Conservation (phyloP, 2,329 filamentous ascomycete genomes). For the Penicillium brevicompactum region DNA sequence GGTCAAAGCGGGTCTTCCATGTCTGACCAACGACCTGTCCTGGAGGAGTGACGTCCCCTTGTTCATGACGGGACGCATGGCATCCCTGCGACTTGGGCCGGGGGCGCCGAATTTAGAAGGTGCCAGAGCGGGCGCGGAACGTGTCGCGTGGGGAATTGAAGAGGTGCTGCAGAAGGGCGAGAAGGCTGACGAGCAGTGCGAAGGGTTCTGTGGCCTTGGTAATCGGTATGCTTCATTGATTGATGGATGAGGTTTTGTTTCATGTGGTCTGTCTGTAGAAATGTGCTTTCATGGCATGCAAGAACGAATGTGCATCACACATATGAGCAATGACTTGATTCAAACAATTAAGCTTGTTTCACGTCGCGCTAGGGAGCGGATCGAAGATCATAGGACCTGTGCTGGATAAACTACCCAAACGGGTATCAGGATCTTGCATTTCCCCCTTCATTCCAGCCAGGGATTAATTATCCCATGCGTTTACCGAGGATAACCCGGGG, state of each 20-base stretch:
- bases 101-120: slow-evolving; percentile 74
- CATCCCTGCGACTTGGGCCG: slow-evolving; percentile 68
- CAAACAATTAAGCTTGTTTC: not conserved
- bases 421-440: slow-evolving; percentile 17
- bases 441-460: slow-evolving; percentile 25
- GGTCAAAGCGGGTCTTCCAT: slow-evolving; percentile 67
- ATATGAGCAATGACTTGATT: not conserved
- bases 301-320: not conserved
- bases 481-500: not conserved
- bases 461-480: not conserved
- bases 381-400: not conserved
- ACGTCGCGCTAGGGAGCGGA: not conserved
- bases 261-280: not conserved
- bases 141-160: slow-evolving; percentile 70
- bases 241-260: slow-evolving; percentile 9
- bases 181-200: slow-evolving; percentile 29
- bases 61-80: slow-evolving; percentile 70
- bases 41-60: slow-evolving; percentile 74
- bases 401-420: not conserved
- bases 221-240: slow-evolving; percentile 41
- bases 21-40: slow-evolving; percentile 73
- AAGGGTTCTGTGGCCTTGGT: slow-evolving; percentile 44
- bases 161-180: slow-evolving; percentile 51
- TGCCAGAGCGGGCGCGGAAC: slow-evolving; percentile 71
- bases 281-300: not conserved